phyloP scores from a whole-genome alignment of 2,329 filamentous ascomycete species.

The Purpureocillium lavendulum region DNA sequence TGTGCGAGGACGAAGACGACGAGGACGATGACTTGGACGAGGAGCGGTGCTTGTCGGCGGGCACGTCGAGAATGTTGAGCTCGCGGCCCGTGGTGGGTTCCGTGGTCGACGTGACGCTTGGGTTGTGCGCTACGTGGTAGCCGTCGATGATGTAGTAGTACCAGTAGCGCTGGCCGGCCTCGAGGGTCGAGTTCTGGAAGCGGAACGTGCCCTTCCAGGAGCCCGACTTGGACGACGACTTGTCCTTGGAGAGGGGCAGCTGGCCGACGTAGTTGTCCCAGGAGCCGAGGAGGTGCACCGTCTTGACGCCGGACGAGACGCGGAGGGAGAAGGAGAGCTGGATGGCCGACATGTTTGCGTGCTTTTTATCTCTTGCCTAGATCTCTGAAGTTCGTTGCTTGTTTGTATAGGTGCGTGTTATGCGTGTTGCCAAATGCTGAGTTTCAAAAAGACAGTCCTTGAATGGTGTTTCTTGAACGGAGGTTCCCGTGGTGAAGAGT shows the following conservation, averaged over 20 bases:
- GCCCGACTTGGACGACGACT: conserved; percentile 72
- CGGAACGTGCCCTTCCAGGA: conserved; percentile 95
- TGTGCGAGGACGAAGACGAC: conserved; percentile 27
- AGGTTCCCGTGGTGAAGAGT: conserved; percentile 45
- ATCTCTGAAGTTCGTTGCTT: not conserved
- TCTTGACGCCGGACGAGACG: conserved; percentile 94
- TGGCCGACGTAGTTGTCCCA: conserved; percentile 97
- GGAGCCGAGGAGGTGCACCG: conserved; percentile 92
- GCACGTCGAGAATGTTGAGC: conserved; percentile 94
- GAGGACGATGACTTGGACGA: conserved; percentile 34
- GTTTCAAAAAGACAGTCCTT: conserved; percentile 9
- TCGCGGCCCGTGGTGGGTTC: conserved; percentile 96
- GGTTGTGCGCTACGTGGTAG: conserved; percentile 96
- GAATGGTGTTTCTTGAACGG: conserved; percentile 15
- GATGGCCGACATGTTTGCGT: conserved; percentile 70
- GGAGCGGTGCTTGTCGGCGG: conserved; percentile 29
- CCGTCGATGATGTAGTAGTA: conserved; percentile 99
- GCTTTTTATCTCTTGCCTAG: not conserved
- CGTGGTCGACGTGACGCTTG: conserved; percentile 76
- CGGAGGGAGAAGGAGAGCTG: conserved; percentile 94
- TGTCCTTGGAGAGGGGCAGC: conserved; percentile 88
- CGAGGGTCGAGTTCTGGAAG: conserved; percentile 80
- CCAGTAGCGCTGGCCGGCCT: conserved; percentile 93
- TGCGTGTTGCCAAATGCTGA: conserved; percentile 21
- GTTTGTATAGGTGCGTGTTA: not conserved